Evolutionary conservation across 352 stramenopile species (phyloP), one percentile per base, ranked within the genome.

Genomic region (Pythium aphanidermatum): DNA sequence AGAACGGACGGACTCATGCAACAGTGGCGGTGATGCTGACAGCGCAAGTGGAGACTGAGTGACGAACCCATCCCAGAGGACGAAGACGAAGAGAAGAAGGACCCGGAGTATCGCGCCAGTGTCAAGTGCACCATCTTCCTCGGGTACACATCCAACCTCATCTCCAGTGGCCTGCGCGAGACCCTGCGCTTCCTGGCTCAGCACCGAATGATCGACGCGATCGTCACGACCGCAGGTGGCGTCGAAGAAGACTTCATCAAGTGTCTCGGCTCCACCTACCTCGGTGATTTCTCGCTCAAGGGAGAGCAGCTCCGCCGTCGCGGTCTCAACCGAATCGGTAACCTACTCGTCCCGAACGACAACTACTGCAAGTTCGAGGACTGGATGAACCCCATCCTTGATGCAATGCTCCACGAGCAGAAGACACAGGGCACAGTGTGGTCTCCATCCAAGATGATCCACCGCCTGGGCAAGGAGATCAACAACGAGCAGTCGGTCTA

Each of bases 161-260:
- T 99, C 52, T 99, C 95, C 4, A 99, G 81, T 49, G 97, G 97
- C 6, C 70, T 99, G 37, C 83, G 97, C 44, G 97, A 99, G 69
- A 95, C 97, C 7, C 86, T 99, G 49, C 86, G 88, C 27, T 99
- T 98, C 69, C 58, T 99, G 14, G 86, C 92, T 17, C 78, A 99
- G 62, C 95, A 99, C 74, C 98, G 97, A 52, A 95, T 99, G 81
- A 80, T 99, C 31, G 96, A 99, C 64, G 87, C 95, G 17, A 96
- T 99, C 46, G 95, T 99, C 13, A 90, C 86, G 21, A 96, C 84
- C 0, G 86, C 78, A 20, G 90, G 89, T 23, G 90, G 91, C 46
- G 85, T 97, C 35, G 88, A 97, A 51, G 97, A 99, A 66, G 97
- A 99, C 70, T 96, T 99, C 28, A 99, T 99, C 62, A 99, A 99